These are phyloP conservation scores for Apostasia ramifera DNA, from an alignment of 106 monocot species.

Conservation along the genomic window DNA sequence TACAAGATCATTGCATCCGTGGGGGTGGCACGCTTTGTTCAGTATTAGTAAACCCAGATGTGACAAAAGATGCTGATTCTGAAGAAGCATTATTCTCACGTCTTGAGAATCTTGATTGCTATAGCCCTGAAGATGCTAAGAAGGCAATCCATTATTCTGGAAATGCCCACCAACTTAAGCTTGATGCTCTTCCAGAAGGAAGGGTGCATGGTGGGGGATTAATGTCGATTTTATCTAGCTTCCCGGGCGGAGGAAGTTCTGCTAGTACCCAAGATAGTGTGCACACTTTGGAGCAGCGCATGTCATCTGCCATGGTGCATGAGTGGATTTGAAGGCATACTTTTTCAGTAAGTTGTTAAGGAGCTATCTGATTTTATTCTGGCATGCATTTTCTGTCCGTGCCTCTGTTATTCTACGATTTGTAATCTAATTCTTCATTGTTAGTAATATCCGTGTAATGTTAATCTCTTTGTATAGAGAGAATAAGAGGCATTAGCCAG, in stretches of 20 bases:
- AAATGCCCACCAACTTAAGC: neutral
- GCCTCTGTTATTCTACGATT: conserved; percentile 1
- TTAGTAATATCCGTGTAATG: neutral
- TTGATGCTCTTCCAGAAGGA: conserved; percentile 24
- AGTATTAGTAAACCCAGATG: neutral
- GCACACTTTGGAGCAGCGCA: neutral
- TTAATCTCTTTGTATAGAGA: neutral
- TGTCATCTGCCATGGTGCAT: neutral
- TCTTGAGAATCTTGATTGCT: neutral
- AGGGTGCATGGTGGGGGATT: conserved; percentile 16
- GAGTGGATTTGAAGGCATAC: conserved; percentile 5
- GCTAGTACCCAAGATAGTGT: neutral
- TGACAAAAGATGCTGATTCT: conserved; percentile 11
- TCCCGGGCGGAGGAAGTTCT: neutral
- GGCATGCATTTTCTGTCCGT: neutral
- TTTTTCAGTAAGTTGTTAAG: neutral
- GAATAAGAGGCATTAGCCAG: neutral
- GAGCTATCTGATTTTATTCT: neutral
- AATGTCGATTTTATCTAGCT: conserved; percentile 7
- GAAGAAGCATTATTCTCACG: neutral
- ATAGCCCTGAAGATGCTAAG: conserved; percentile 5
- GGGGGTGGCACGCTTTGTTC: conserved; percentile 31
- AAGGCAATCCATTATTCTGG: conserved; percentile 10
- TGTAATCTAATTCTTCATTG: conserved; percentile 1
- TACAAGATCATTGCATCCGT: conserved; percentile 49